phyloP scores from a whole-genome alignment of 2,329 filamentous ascomycete genomes.

The Pyrenochaeta sp. region DNA sequence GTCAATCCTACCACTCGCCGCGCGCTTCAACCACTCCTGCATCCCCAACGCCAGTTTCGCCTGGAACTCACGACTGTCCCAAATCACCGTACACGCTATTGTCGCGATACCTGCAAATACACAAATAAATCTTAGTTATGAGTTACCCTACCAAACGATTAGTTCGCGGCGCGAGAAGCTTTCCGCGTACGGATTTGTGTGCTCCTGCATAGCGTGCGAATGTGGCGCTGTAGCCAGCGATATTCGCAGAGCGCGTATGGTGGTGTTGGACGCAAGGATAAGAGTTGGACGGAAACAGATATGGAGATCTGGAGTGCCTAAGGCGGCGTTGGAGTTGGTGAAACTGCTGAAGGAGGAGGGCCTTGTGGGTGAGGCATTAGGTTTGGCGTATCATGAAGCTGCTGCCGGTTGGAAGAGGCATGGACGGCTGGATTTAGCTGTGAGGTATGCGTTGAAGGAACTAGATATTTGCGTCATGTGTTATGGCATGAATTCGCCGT shows the following conservation, averaged over 20 bases:
- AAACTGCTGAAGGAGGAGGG: constrained; percentile 23
- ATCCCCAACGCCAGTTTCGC: constrained; percentile 41
- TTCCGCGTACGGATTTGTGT: constrained; percentile 28
- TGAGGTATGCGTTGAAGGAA: constrained; percentile 17
- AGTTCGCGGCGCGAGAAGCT: constrained; percentile 26
- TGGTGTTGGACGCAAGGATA: constrained; percentile 19
- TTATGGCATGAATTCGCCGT: constrained; percentile 16
- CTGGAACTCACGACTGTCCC: constrained; percentile 24
- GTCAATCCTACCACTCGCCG: constrained; percentile 37
- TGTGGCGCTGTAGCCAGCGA: constrained; percentile 10
- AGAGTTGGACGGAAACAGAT: constrained; percentile 15
- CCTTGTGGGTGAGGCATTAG: constrained; percentile 25
- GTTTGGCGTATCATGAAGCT: constrained; percentile 25
- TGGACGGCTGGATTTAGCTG: constrained; percentile 19
- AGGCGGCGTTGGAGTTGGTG: constrained; percentile 19
- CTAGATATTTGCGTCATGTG: constrained; percentile 17
- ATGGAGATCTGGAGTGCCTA: constrained; percentile 19
- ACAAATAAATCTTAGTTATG: constrained; percentile 42
- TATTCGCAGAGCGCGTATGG: constrained; percentile 22
- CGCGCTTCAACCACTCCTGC: constrained; percentile 48
- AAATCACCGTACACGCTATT: constrained; percentile 35
- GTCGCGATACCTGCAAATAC: constrained; percentile 34
- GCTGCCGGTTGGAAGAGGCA: constrained; percentile 20
- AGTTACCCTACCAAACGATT: constrained; percentile 26
- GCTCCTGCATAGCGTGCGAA: constrained; percentile 36